Evolutionary conservation across 257 asterid genomes (phyloP), one percentile per base, ranked within the genome.

Genomic region (Solanum virginianum): DNA sequence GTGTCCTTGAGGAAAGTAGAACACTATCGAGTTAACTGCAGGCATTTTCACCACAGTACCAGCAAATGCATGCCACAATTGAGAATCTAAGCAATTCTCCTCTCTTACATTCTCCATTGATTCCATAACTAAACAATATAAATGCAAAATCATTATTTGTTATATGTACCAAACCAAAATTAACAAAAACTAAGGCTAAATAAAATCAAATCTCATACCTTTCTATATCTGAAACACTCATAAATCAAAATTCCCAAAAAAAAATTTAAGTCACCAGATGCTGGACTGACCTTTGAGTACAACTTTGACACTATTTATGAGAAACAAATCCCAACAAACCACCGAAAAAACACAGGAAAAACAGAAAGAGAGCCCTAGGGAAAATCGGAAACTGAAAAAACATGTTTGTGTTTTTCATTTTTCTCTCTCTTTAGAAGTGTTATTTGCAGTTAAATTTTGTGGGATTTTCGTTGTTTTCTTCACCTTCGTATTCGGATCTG

Each of bases 11-110:
- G 99, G 98, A 87, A 95, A 96, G 90, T 96, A 96, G 80, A 86
- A 92, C 8, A 96, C 98, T 72, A 85, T 88, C 2, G 99, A 90
- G 86, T 94, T 90, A 20, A 90, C 83, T 5, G 87, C 39, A 0
- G 96, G 98, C 92, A 95, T 94, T 88, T 95, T 95, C 75, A 94
- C 97, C 93, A 92, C 93, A 87, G 91, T 91, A 45, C 99, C 99
- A 39, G 98, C 99, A 90, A 98, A 96, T 51, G 98, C 99, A 86
- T 94, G 98, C 99, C 99, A 96, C 13, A 96, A 68, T 87, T 92
- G 96, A 81, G 97, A 91, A 89, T 94, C 98, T 87, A 96, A 86
- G 77, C 93, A 89, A n/a, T 86, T 93, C 71, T 89, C 97, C 32
- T 92, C 97, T 83, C 87, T 87, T 85, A 63, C 79, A n/a, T 84